Percentiles rank a stretch among this genome's conserved stretches.
phyloP scores from a whole-genome alignment of 2,329 filamentous ascomycete genomes.

The Hymenoscyphus occultus region DNA sequence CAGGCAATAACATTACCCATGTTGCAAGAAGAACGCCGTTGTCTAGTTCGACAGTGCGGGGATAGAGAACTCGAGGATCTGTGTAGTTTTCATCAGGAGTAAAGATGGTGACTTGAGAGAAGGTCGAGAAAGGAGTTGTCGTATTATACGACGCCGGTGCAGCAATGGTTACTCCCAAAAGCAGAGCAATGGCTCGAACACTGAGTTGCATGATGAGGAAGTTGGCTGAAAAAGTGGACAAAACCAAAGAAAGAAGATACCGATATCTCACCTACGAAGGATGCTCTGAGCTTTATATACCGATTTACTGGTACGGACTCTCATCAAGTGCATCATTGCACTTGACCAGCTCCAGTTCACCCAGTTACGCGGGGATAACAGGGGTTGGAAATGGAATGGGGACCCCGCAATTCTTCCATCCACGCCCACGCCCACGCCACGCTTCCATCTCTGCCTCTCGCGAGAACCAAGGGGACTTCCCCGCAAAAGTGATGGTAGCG shows the following conservation, averaged over 20 bases:
- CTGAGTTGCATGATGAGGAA: constrained; percentile 26
- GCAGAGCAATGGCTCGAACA: constrained; percentile 21
- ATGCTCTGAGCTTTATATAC: not conserved
- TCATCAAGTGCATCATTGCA: not conserved
- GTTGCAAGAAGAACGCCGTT: constrained; percentile 48
- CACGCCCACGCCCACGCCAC: too few relatives aligned
- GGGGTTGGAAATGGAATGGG: not conserved
- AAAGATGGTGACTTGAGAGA: constrained; percentile 33
- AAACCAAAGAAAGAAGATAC: not conserved
- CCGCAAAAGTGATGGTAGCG: constrained; percentile 13
- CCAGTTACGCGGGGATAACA: not conserved
- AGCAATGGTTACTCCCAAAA: constrained; percentile 22
- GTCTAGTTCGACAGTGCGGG: constrained; percentile 37
- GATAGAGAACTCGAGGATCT: constrained; percentile 35
- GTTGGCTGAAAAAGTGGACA: not conserved
- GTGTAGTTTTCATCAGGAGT: constrained; percentile 31
- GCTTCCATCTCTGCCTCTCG: not conserved
- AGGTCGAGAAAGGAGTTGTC: constrained; percentile 27
- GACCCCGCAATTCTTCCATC: constrained; percentile 20
- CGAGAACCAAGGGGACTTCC: constrained; percentile 4
- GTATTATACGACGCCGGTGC: constrained; percentile 1
- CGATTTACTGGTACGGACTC: not conserved
- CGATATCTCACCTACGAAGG: not conserved
- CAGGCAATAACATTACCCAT: constrained; percentile 36
- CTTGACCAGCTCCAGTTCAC: not conserved